A percentile compares a stretch with the other conserved stretches of the same genome.
phyloP scores from a whole-genome alignment of 331 rosid genomes.

The Saraca asoca region DNA sequence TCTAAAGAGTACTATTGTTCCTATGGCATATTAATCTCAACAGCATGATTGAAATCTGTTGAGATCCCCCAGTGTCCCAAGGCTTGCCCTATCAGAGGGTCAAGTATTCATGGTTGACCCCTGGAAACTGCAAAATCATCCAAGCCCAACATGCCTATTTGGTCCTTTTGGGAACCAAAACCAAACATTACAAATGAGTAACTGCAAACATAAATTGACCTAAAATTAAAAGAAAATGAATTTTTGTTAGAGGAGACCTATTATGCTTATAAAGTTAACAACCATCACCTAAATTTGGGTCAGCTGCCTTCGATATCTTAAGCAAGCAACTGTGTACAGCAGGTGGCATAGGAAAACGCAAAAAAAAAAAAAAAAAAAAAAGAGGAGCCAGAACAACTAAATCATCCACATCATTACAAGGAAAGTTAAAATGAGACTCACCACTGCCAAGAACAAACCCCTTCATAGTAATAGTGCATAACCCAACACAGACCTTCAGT shows the following conservation, averaged over 20 bases:
- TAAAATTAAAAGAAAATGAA: background rate
- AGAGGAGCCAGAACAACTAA: conserved; percentile 9
- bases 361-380: background rate
- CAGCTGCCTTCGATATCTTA: background rate
- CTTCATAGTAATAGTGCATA: conserved; percentile 96
- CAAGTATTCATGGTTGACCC: background rate
- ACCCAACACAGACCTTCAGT: conserved; percentile 98
- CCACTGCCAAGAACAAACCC: conserved; percentile 99
- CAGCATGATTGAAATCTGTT: background rate
- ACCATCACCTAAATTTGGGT: background rate
- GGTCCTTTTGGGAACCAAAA: background rate
- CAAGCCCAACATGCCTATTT: too few species aligned
- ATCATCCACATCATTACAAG: background rate
- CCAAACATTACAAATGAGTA: background rate
- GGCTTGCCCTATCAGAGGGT: background rate
- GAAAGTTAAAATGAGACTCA: conserved; percentile 43
- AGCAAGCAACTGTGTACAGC: too few species aligned
- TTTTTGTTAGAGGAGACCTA: too few species aligned
- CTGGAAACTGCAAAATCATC: too few species aligned
- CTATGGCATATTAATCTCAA: background rate
- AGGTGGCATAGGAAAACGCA: too few species aligned
- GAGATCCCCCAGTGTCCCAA: background rate
- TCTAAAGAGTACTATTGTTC: background rate
- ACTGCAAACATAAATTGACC: background rate
- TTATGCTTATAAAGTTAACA: background rate